Percentiles rank a stretch among this genome's conserved stretches.
Evolutionary conservation across 345 rosid genomes (phyloP).

Genomic region (Passiflora organensis): DNA sequence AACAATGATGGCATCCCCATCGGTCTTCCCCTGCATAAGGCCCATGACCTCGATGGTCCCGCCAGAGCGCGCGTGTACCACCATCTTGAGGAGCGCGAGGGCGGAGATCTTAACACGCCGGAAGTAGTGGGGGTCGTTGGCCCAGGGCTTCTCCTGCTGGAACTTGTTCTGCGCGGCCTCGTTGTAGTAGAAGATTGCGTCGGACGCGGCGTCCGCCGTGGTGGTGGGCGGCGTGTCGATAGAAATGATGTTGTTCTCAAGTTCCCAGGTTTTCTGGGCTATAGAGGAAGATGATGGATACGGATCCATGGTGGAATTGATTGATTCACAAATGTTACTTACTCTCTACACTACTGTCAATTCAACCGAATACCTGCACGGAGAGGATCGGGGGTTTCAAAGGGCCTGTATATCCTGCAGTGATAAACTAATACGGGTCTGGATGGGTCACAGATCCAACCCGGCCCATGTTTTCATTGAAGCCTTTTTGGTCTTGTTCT

Average conservation of each 20-base stretch:
- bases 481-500: no score
- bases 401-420: no score
- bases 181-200: slow-evolving; percentile 79
- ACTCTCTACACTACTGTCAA: neutral
- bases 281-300: slow-evolving; percentile 41
- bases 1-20: slow-evolving; percentile 90
- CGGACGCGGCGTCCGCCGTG: slow-evolving; percentile 41
- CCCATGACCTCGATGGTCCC: slow-evolving; percentile 99
- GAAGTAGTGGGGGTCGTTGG: slow-evolving; percentile 88
- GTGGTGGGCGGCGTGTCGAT: slow-evolving; percentile 38
- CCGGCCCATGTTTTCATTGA: no score
- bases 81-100: slow-evolving; percentile 98
- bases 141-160: slow-evolving; percentile 95
- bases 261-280: slow-evolving; percentile 97
- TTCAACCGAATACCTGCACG: no score
- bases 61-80: slow-evolving; percentile 99
- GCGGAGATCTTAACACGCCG: slow-evolving; percentile 97
- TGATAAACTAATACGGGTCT: no score
- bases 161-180: slow-evolving; percentile 56
- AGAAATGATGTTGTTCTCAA: slow-evolving; percentile 78
- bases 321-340: neutral
- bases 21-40: slow-evolving; percentile 97
- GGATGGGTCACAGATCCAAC: no score
- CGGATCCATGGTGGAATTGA: slow-evolving; percentile 19
- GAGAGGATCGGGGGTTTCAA: no score